These are phyloP conservation scores for Fusarium camptoceras DNA, from an alignment of 2,329 filamentous ascomycete genomes.

Conservation along the genomic window DNA sequence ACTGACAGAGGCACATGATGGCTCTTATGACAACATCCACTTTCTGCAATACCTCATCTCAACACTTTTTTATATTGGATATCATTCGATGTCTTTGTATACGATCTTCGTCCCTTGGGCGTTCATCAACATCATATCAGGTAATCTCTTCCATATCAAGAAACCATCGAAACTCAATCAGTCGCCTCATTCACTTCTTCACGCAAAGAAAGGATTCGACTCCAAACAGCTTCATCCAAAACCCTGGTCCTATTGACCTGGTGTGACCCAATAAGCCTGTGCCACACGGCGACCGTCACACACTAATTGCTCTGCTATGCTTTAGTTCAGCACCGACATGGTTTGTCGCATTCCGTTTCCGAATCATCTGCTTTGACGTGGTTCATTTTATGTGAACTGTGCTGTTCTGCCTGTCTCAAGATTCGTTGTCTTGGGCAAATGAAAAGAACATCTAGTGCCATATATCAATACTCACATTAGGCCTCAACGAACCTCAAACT, in stretches of 20 bases:
- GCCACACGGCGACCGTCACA: slow-evolving; percentile 43
- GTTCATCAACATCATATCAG: not conserved
- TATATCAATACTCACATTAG: slow-evolving; percentile 8
- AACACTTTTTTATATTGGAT: not conserved
- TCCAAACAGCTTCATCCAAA: slow-evolving; percentile 17
- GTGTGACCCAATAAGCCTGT: slow-evolving; percentile 46
- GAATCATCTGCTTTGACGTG: slow-evolving; percentile 39
- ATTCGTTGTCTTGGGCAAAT: not conserved
- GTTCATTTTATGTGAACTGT: slow-evolving; percentile 18
- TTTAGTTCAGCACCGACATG: slow-evolving; percentile 25
- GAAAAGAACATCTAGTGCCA: not conserved
- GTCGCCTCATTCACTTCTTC: slow-evolving; percentile 28
- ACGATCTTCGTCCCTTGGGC: slow-evolving; percentile 1
- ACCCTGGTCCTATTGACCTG: slow-evolving; percentile 31
- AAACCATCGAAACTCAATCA: slow-evolving; percentile 9
- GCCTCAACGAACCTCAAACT: slow-evolving; percentile 37
- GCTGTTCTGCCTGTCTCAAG: slow-evolving; percentile 3
- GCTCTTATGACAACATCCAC: slow-evolving; percentile 30
- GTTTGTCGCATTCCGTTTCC: slow-evolving; percentile 27
- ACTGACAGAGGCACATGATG: slow-evolving; percentile 37
- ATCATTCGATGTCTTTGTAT: slow-evolving; percentile 1
- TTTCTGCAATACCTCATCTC: slow-evolving; percentile 15
- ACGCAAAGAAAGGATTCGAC: slow-evolving; percentile 19
- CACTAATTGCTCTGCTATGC: slow-evolving; percentile 31
- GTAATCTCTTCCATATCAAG: slow-evolving; percentile 6